A percentile compares a stretch with the other conserved stretches of the same genome.
Evolutionary conservation across 306 rosid genomes (phyloP).

Genomic region (Dryas octopetala): DNA sequence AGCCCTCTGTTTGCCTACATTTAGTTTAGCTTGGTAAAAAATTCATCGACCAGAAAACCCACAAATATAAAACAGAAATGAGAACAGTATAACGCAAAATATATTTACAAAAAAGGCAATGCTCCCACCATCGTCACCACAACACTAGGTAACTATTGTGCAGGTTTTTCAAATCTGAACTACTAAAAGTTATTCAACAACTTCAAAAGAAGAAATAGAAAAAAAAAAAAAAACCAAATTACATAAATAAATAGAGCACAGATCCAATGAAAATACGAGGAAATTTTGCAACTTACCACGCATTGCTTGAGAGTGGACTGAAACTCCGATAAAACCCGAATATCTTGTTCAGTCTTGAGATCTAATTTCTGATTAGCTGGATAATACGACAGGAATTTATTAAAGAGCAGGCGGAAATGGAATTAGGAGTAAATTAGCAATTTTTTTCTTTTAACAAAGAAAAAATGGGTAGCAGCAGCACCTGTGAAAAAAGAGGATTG

Average conservation of each 20-base stretch:
- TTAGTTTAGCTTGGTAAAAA: slow-evolving; percentile 26
- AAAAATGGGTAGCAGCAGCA: background rate
- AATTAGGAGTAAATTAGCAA: background rate
- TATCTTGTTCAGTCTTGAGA: slow-evolving; percentile 38
- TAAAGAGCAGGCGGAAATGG: background rate
- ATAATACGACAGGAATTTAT: background rate
- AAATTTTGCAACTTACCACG: slow-evolving; percentile 50
- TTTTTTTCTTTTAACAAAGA: too few relatives aligned
- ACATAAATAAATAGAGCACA: background rate
- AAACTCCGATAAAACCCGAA: slow-evolving; percentile 52
- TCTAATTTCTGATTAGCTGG: slow-evolving; percentile 52
- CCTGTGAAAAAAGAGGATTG: slow-evolving; percentile 74
- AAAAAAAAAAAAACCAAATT: background rate
- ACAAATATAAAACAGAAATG: background rate
- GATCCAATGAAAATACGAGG: background rate
- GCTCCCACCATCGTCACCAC: too few relatives aligned
- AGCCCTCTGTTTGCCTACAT: slow-evolving; percentile 90
- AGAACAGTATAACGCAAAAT: too few relatives aligned
- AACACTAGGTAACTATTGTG: too few relatives aligned
- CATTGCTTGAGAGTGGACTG: slow-evolving; percentile 83
- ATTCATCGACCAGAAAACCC: background rate
- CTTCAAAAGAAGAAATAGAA: background rate
- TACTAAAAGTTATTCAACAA: background rate
- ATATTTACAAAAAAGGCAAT: too few relatives aligned
- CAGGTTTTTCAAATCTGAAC: too few relatives aligned